phyloP scores from a whole-genome alignment of 1,139 yeast genomes.

The Suhomyces chickasaworum region DNA sequence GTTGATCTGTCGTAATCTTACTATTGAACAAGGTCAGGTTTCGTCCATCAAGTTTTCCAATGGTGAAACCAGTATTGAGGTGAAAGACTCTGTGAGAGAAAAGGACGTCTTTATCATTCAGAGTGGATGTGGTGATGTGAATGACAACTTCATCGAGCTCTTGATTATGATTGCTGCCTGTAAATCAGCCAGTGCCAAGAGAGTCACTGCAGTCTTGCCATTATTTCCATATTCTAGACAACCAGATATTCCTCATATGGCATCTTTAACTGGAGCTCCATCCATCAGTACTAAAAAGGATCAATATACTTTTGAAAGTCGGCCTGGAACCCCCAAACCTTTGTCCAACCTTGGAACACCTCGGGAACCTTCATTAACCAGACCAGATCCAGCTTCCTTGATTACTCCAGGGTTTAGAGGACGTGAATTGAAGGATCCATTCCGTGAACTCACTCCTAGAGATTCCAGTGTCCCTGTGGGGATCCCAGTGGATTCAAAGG shows the following conservation, averaged over 20 bases:
- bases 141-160: constrained; percentile 87
- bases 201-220: constrained; percentile 94
- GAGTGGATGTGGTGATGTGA: constrained; percentile 84
- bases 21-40: constrained; percentile 62
- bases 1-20: constrained; percentile 63
- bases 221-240: constrained; percentile 95
- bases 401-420: constrained; percentile 6
- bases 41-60: constrained; percentile 63
- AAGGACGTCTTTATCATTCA: constrained; percentile 89
- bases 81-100: constrained; percentile 84
- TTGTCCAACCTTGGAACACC: constrained; percentile 19
- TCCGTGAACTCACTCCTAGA: constrained; percentile 13
- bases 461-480: constrained; percentile 11
- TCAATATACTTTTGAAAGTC: constrained; percentile 59
- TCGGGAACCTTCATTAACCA: constrained; percentile 2
- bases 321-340: constrained; percentile 62
- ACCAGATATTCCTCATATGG: constrained; percentile 90
- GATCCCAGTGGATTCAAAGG: constrained; percentile 35
- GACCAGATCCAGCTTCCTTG: constrained; percentile 4
- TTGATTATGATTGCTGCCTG: constrained; percentile 91
- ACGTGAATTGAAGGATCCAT: constrained; percentile 9
- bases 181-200: constrained; percentile 89
- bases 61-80: constrained; percentile 88
- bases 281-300: constrained; percentile 45
- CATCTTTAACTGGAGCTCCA: constrained; percentile 57